A percentile compares a stretch with the other conserved stretches of the same genome.
Conservation (phyloP, 2,329 filamentous ascomycete genomes). For the Claviceps sp. region DNA sequence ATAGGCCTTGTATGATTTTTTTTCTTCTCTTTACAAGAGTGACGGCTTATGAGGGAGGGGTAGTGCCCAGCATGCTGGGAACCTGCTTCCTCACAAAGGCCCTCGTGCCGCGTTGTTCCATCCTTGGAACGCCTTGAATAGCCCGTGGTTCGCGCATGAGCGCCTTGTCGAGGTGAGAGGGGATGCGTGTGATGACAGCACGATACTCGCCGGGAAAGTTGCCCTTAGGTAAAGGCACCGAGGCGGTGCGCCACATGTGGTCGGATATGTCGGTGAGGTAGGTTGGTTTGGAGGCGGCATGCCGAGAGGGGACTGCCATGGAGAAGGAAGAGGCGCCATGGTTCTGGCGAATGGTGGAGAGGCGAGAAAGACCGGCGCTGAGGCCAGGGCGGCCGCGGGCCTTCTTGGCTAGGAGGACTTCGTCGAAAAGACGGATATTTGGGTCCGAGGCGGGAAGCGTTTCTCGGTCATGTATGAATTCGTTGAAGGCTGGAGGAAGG, state of each 20-base stretch:
- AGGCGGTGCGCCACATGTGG: conserved; percentile 64
- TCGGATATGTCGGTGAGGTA: conserved; percentile 63
- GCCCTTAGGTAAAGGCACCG: conserved; percentile 44
- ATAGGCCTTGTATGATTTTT: neutral
- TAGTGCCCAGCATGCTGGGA: conserved; percentile 31
- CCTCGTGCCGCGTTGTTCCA: conserved; percentile 36
- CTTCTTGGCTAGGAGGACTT: conserved; percentile 70
- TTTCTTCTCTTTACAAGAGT: conserved; percentile 17
- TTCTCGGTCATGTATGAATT: conserved; percentile 76
- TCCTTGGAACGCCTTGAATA: conserved; percentile 72
- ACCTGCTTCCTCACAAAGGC: conserved; percentile 45
- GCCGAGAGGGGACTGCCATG: conserved; percentile 21
- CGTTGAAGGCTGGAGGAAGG: conserved; percentile 43
- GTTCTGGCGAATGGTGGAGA: conserved; percentile 45
- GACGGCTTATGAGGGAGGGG: conserved; percentile 25
- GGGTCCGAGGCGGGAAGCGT: conserved; percentile 47
- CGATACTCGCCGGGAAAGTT: conserved; percentile 52
- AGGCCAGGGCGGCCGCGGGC: conserved; percentile 51
- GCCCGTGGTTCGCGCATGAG: conserved; percentile 87
- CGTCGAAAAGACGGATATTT: conserved; percentile 64
- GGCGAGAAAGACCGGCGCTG: conserved; percentile 48
- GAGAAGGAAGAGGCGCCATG: conserved; percentile 30
- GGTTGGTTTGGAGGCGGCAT: conserved; percentile 26
- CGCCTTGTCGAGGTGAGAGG: conserved; percentile 69
- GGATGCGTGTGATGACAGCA: conserved; percentile 49